These are phyloP conservation scores for Lachnellula suecica DNA, from an alignment of 2,329 filamentous ascomycete genomes.

Conservation along the genomic window DNA sequence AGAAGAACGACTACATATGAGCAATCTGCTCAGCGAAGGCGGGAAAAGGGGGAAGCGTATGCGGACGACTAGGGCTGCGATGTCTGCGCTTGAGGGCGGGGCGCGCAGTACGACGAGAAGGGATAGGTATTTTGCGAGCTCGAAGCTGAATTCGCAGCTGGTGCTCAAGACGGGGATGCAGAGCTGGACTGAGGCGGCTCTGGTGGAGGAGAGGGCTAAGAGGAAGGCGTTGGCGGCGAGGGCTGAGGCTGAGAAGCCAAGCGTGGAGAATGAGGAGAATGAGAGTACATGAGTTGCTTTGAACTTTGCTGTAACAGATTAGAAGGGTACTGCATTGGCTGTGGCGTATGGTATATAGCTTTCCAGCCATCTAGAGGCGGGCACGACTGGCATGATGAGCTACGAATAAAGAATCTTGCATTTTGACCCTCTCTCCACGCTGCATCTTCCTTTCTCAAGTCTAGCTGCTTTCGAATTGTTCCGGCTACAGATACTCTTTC, in stretches of 20 bases:
- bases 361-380: too few species aligned
- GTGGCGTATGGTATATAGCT: too few species aligned
- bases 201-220: not conserved
- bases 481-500: too few species aligned
- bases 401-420: too few species aligned
- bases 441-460: too few species aligned
- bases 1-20: slow-evolving; percentile 61
- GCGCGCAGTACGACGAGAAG: slow-evolving; percentile 63
- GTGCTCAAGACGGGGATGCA: slow-evolving; percentile 63
- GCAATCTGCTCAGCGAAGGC: slow-evolving; percentile 61
- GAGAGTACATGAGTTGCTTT: too few species aligned
- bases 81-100: slow-evolving; percentile 76
- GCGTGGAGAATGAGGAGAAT: not conserved
- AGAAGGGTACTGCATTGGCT: too few species aligned
- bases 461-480: too few species aligned
- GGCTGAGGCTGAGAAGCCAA: not conserved
- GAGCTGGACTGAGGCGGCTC: slow-evolving; percentile 27
- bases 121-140: slow-evolving; percentile 68
- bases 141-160: slow-evolving; percentile 55
- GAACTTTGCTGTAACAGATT: too few species aligned
- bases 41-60: slow-evolving; percentile 55
- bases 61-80: slow-evolving; percentile 71
- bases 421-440: too few species aligned
- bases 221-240: not conserved
- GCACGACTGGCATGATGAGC: too few species aligned